Base-by-base conservation (phyloP, 2,329 filamentous ascomycete genomes). In the Sphaerulina musiva region DNA sequence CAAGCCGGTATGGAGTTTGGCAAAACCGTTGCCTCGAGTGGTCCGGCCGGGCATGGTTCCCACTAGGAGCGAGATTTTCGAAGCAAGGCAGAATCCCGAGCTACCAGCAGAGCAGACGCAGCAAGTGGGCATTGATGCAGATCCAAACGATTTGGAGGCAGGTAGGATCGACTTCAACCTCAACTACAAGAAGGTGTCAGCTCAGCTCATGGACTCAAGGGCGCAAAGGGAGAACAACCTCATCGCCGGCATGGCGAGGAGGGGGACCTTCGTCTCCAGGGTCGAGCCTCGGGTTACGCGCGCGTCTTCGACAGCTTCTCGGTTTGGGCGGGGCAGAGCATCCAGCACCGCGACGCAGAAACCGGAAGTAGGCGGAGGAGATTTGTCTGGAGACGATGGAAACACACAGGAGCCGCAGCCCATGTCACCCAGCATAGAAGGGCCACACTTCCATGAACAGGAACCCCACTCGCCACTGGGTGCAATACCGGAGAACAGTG, bases 21-120 rank as follows among this genome's bases (percentile, higher is more conserved):
- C 76, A 3, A 77, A 79, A 59, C 78, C 78, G 6, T 63, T 80
- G 26, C 78, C 78, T 32, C 77, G 77, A 57, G 78, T 80, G 0
- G 70, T 80, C 49, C 71, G 78, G 38, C 70, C 74, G 17, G 78
- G 78, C 9, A 80, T 80, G 78, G 72, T 78, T 1, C 76, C 76
- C 0, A 73, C 73, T 0, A 52, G 51, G 38, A 50, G 52, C 6
- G 64, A 66, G 44, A 52, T 64, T 66, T 67, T 53, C 68, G 70
- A 39, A 70, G 75, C 56, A 51, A 44, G 60, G 14, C 29, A 56
- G 23, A 52, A 58, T n/a, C 43, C 60, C 11, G 54, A 64, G 14
- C 31, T 63, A 14, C 64, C 64, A 9, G 58, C 51, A 10, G 60
- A 63, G 53, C 58, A 66, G 17, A 60, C 54, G 9, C 55, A 62